A percentile compares a stretch with the other conserved stretches of the same genome.
phyloP scores from a whole-genome alignment of 768 basidiomycete genomes.

The Tremella yokohamensis region DNA sequence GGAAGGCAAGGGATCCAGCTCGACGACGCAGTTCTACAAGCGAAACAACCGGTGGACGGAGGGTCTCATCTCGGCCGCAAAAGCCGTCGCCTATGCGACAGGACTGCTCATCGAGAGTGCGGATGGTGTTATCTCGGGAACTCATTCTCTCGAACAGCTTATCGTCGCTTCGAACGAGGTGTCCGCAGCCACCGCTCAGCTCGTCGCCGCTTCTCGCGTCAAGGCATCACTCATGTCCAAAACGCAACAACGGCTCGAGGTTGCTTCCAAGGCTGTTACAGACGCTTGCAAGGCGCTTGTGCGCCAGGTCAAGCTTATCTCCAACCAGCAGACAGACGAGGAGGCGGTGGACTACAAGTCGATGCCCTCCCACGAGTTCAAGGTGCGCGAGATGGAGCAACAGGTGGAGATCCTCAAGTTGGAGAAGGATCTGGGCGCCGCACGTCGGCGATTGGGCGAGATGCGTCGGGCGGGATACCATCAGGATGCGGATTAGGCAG shows the following conservation, averaged over 20 bases:
- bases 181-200: conserved; percentile 91
- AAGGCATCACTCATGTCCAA: conserved; percentile 98
- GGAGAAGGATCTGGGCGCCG: conserved; percentile 85
- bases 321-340: conserved; percentile 75
- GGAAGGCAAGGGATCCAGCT: conserved; percentile 87
- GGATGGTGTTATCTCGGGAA: conserved; percentile 93
- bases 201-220: conserved; percentile 96
- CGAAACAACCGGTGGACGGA: conserved; percentile 99
- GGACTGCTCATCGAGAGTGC: conserved; percentile 93
- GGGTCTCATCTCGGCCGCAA: conserved; percentile 95
- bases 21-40: conserved; percentile 97
- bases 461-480: conserved; percentile 51
- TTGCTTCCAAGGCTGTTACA: conserved; percentile 95
- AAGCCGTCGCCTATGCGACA: conserved; percentile 95
- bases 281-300: conserved; percentile 97
- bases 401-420: conserved; percentile 96
- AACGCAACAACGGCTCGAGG: conserved; percentile 91
- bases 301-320: conserved; percentile 90
- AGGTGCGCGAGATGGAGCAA: conserved; percentile 97
- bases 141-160: conserved; percentile 94
- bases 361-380: conserved; percentile 93
- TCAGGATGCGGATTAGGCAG: conserved; percentile 39
- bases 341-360: conserved; percentile 79
- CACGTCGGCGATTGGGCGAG: conserved; percentile 49
- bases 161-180: conserved; percentile 99